These are phyloP conservation scores for Vigna nakashimae DNA, from an alignment of 306 rosid species.

Conservation along the genomic window DNA sequence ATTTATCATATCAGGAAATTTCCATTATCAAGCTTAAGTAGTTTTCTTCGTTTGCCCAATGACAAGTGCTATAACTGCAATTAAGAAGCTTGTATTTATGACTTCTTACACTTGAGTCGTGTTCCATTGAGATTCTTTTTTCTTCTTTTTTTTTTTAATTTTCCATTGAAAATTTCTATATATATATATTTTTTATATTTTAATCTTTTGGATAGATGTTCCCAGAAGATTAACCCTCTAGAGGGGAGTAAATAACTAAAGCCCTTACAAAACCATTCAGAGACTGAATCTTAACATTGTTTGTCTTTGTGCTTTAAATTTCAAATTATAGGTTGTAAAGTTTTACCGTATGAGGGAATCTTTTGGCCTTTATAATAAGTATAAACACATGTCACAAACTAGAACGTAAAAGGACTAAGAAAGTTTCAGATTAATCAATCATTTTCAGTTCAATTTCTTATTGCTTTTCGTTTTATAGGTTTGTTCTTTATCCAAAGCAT, in stretches of 20 bases:
- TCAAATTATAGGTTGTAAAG: not conserved
- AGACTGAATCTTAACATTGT: not conserved
- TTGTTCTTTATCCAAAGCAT: not conserved
- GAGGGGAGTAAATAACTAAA: too few species aligned
- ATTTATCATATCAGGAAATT: constrained; percentile 13
- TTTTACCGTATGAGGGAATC: not conserved
- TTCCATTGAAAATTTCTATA: not conserved
- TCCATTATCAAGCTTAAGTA: constrained; percentile 31
- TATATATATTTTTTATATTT: too few species aligned
- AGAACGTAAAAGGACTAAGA: not conserved
- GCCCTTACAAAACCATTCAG: not conserved
- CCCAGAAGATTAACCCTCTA: not conserved
- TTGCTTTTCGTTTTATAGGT: not conserved
- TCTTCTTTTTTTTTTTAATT: not conserved
- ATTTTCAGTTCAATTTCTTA: not conserved
- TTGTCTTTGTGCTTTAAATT: not conserved
- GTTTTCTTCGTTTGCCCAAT: not conserved
- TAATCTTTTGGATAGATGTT: not conserved
- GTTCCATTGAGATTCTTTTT: not conserved
- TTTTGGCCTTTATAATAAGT: constrained; percentile 19
- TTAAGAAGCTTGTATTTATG: constrained; percentile 10
- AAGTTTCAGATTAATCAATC: not conserved
- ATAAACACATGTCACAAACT: constrained; percentile 8
- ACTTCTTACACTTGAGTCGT: constrained; percentile 1
- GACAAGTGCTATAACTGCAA: constrained; percentile 16